Base-by-base conservation (phyloP, 1,139 yeast genomes). In the Taphrina deformans region DNA sequence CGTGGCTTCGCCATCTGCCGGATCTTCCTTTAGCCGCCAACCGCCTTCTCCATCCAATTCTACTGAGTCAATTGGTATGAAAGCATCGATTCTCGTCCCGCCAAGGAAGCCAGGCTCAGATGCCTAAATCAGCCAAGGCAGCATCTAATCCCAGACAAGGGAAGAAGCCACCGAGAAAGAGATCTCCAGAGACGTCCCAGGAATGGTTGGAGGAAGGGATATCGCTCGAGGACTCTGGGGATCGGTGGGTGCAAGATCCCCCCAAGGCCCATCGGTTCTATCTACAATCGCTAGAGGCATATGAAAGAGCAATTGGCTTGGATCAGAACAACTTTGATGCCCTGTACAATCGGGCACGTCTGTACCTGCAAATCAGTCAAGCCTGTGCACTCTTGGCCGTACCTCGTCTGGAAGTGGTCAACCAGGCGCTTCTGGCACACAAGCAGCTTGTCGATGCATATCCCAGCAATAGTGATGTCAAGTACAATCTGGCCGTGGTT, bases 111-210 rank as follows among this genome's bases (percentile, higher is more conserved):
- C 9, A 14, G 35, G 35, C 9, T 6, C 21, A 38, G 45, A 44
- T 44, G 48, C 48, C 48, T 10, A 44, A 44, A 21, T 9, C 48
- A 9, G 24, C 48, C 24, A 44, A 44, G 26, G 27, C 48, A 44
- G 48, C 27, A 21, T n/a, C 9, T 12, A 10, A 6, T 9, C 12
- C 24, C 27, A 16, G 27, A 21, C 12, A 10, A 6, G 12, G 14
- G 35, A 48, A 48, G 53, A 48, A 27, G 16, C 16, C 53, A 23
- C 5, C 31, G 7, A 67, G 73, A 72, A 56, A 63, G 26, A 14
- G 24, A 14, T 14, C n/a, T 3, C 65, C 60, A 9, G 65, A 61
- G 26, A 53, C 65, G 10, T 16, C 56, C 18, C 45, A 50, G 27
- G 66, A 64, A 14, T 53, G 56, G 40, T 18, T 59, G 46, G 61